Evolutionary conservation across 2,329 filamentous ascomycete species (phyloP), one percentile per base, ranked within the genome.

Genomic region (Calonectria leucothoes): DNA sequence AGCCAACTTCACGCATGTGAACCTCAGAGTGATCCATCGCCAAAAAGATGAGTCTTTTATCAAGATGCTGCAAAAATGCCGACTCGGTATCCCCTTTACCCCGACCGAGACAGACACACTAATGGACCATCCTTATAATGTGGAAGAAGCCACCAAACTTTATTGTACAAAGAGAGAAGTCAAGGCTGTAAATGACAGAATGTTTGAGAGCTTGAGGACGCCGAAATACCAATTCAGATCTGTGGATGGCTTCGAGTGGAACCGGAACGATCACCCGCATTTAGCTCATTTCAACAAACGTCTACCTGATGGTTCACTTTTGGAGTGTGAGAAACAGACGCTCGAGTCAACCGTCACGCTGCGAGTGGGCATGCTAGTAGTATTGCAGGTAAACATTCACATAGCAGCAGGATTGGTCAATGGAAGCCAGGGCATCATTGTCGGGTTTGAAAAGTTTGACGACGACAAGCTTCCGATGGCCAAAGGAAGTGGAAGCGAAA

Each of bases 41-140:
- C 91, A 93, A 73, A 87, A 79, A 7, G 91, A 93, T 73, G 71
- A 81, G 49, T 78, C 77, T 0, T 93, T 93, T 77, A 88, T 91
- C 71, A 81, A 82, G 3, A 88, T 92, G 63, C 84, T 93, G 1
- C 86, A 91, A 42, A 91, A 88, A 71, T 88, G 88, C 57, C 86
- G 90, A 1, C 83, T 88, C 17, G 89, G 90, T 2, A 74, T 83
- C 15, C 72, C 76, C 0, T 82, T 91, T 0, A 78, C 81, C 0
- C 31, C 45, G 0, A 75, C 75, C 0, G 88, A 90, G 8, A 82
- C 81, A 4, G 66, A 84, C 0, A 81, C 86, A 0, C 82, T 91
- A 0, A 84, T 91, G 70, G 82, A 89, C 27, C 87, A 89, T 66
- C 73, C 82, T 0, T 86, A 84, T 4, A 80, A 86, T 6, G 86